Base-by-base conservation (phyloP, 495 filamentous ascomycete species). In the Annulohypoxylon stygium region DNA sequence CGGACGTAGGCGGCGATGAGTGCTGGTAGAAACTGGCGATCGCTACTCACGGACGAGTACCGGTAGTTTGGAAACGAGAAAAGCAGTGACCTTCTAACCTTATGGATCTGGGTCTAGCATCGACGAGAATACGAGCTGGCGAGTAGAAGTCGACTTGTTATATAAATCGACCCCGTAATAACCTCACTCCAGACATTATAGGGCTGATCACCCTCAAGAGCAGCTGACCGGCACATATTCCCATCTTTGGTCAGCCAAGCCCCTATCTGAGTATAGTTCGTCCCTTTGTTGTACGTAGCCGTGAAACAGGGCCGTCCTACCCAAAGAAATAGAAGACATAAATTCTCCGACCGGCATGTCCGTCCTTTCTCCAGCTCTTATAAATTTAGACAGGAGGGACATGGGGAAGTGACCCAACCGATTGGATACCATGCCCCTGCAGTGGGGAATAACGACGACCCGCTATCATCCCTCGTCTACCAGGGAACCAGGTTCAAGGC, bases 251-350 rank as follows among this genome's bases (percentile, higher is more conserved):
- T 57, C 53, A 18, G 30, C 53, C 11, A 57, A 20, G 33, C 30
- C 20, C 53, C 20, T 34, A 57, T 33, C 53, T 16, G 30, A 18
- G 53, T n/a, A 3, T 57, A 57, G 53, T 37, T 20, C 18, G 53
- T 57, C 16, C 33, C 14, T 37, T 57, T 2, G 8, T 18, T 47
- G 43, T 20, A 47, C 43, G 18, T 47, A n/a, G 51, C 16, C 26
- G 51, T 57, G 5, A 36, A 57, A 5, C 30, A 37, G 8, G 14
- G 8, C 4, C 25, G 50, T 54, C 50, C 50, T 54, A 54, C 50
- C 50, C 50, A 54, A n/a, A 33, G 25, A 54, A 30, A 33, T n/a
- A 11, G 50, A 57, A 57, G 53, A 57, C 53, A 57, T 57, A 57
- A 53, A 53, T 57, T 57, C 53, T 57, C 53, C 53, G 53, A 33